Base-by-base conservation (phyloP, 2,329 filamentous ascomycete genomes). In the Fusarium longipes region DNA sequence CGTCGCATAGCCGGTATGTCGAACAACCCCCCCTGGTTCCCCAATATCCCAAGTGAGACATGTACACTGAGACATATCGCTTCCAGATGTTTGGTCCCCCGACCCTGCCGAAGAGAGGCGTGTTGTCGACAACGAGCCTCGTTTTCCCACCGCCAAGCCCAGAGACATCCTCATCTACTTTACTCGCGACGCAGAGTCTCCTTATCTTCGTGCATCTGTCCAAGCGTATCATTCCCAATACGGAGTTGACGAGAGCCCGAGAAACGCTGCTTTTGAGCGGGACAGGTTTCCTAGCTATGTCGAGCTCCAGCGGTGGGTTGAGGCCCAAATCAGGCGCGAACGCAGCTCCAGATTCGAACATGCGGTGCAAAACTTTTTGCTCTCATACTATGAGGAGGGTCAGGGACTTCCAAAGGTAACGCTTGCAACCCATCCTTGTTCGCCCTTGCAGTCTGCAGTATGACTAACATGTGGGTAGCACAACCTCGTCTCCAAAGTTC, bases 401-500 rank as follows among this genome's bases (percentile, higher is more conserved):
- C 61, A 67, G n/a, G 73, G 74, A 32, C 75, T 81, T 36, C 79
- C 79, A 54, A 80, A 78, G 73, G 79, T 81, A 77, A 54, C 74
- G 73, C 24, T 35, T 20, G 70, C 74, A 32, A 30, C 22, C 33
- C 30, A 39, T 47, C 32, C 25, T 58, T 50, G 17, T 8, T 42
- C 30, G 29, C 18, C 35, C 45, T 56, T 32, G 33, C 39, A 40
- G 29, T 40, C 42, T 29, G 24, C 32, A 35, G 29, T 40, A 22
- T 32, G 60, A 56, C 65, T 76, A 64, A 76, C 63, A 24, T 44
- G 10, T 29, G 22, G n/a, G 40, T 68, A 83, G 81, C 76, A 79
- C 63, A 74, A 77, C 27, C 76, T 84, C 27, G 78, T 83, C 17
- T 74, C 71, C 43, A 79, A 80, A 61, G 80, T 84, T 35, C 79